Evolutionary conservation across 2,329 filamentous ascomycete species (phyloP).

Genomic region (Fusarium gaditjirri): DNA sequence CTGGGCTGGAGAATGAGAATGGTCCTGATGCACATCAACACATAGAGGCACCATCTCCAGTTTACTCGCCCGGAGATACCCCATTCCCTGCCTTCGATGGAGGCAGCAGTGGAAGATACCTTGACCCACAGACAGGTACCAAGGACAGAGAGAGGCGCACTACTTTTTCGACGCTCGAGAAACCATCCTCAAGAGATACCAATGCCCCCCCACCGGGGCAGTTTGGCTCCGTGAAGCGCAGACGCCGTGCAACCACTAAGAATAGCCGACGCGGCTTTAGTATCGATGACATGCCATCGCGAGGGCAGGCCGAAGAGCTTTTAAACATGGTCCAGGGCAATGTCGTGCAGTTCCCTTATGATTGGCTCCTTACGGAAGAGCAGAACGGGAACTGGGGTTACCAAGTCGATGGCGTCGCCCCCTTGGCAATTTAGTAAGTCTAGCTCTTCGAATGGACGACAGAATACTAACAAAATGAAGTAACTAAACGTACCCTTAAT

Average conservation of each 20-base stretch:
- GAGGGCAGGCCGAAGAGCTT: slow-evolving; percentile 82
- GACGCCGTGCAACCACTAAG: slow-evolving; percentile 76
- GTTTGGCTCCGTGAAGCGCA: slow-evolving; percentile 65
- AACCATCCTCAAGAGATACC: slow-evolving; percentile 54
- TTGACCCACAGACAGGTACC: slow-evolving; percentile 50
- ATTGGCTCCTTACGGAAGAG: slow-evolving; percentile 94
- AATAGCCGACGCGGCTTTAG: slow-evolving; percentile 72
- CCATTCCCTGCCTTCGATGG: slow-evolving; percentile 61
- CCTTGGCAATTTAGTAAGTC: slow-evolving; percentile 94
- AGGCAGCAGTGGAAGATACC: slow-evolving; percentile 44
- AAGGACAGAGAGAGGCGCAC: slow-evolving; percentile 61
- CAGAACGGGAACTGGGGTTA: slow-evolving; percentile 96
- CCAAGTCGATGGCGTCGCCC: slow-evolving; percentile 94
- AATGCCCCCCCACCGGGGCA: slow-evolving; percentile 47
- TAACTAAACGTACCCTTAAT: slow-evolving; percentile 46
- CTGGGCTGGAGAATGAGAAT: slow-evolving; percentile 43
- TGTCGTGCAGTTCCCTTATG: slow-evolving; percentile 92
- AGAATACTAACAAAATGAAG: slow-evolving; percentile 47
- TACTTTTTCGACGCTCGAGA: slow-evolving; percentile 66
- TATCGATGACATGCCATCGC: slow-evolving; percentile 79
- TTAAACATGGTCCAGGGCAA: slow-evolving; percentile 86
- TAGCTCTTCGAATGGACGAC: not conserved
- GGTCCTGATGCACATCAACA: slow-evolving; percentile 34
- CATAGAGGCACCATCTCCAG: slow-evolving; percentile 54
- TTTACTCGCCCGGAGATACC: slow-evolving; percentile 55